Base-by-base conservation (phyloP, 2,329 filamentous ascomycete species). In the Microcera coccophila region DNA sequence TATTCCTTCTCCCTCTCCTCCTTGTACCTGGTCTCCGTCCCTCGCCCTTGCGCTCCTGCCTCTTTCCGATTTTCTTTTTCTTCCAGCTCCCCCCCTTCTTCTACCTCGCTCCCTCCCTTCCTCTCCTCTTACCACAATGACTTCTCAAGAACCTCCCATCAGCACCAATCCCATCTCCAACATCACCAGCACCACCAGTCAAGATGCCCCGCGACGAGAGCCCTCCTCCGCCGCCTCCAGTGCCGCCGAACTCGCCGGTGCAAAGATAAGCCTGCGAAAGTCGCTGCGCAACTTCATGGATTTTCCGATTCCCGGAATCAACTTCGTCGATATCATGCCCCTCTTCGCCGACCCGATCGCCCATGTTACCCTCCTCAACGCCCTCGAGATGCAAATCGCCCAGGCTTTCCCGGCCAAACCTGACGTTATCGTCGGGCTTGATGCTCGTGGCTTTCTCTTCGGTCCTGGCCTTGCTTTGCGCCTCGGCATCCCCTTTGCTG, bases 311-410 rank as follows among this genome's bases (percentile, higher is more conserved):
- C 83, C 86, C 35, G 91, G 93, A 66, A 91, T 98, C 63, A 78
- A 95, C 61, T 98, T 98, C 70, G 89, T 96, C 73, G 93, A 98
- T 66, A 97, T 98, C 70, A 84, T 98, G 68, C 93, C 93, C 48
- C 84, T 97, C 63, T 97, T 98, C 75, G 82, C 87, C 65, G 78
- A 89, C 62, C 82, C 84, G 42, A 63, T 67, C 39, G 75, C 87
- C 48, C 91, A 96, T 71, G 75, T 79, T 55, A 77, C 81, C 42
- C 84, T 98, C 45, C 75, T 96, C 65, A 80, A 83, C 59, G 88
- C 89, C 37, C 85, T 97, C 56, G 87, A 95, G 69, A 76, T 96
- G 49, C 85, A 95, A 67, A 77, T 95, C 52, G 70, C 78, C 44
- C 72, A 84, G 58, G 75, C 75, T 49, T 84, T 84, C 48, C 69